Percentiles rank a stretch among this genome's conserved stretches.
These are phyloP conservation scores for Neonectria faginata DNA, from an alignment of 2,329 filamentous ascomycete species.

Conservation along the genomic window DNA sequence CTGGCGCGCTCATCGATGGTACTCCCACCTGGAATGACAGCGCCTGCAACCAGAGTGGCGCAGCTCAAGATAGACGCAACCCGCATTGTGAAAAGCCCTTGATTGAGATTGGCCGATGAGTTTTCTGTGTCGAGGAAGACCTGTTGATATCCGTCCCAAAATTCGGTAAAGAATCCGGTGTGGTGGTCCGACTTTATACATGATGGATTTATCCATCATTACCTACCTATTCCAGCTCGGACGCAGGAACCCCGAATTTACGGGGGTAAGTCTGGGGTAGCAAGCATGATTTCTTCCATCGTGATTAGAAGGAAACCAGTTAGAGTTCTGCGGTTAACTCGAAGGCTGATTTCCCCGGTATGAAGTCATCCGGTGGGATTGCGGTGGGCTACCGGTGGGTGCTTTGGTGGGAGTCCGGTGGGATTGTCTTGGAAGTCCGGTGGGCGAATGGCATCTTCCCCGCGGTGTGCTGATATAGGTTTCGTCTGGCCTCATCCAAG, in stretches of 20 bases:
- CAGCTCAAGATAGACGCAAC: constrained; percentile 1
- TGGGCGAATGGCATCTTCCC: background rate
- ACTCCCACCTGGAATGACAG: background rate
- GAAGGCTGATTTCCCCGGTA: background rate
- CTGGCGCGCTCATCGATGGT: background rate
- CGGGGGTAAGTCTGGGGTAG: background rate
- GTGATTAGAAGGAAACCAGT: background rate
- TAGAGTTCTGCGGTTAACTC: background rate
- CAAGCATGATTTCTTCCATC: background rate
- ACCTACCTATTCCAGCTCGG: background rate
- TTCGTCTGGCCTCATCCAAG: too few species aligned
- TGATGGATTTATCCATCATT: background rate
- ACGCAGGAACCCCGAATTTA: background rate
- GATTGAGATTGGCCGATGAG: background rate
- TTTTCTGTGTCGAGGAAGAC: background rate
- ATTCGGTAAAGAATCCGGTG: background rate
- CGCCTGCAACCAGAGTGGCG: background rate
- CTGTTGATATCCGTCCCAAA: background rate
- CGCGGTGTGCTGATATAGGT: too few species aligned
- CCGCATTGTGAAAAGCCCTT: background rate
- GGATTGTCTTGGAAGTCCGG: background rate
- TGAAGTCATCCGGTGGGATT: background rate
- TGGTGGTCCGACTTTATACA: background rate
- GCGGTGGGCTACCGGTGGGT: background rate
- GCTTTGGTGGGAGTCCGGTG: background rate